Conservation (phyloP, 225 moss, liverwort and hornwort species). For the Bryoerythrophyllum caledonicum region DNA sequence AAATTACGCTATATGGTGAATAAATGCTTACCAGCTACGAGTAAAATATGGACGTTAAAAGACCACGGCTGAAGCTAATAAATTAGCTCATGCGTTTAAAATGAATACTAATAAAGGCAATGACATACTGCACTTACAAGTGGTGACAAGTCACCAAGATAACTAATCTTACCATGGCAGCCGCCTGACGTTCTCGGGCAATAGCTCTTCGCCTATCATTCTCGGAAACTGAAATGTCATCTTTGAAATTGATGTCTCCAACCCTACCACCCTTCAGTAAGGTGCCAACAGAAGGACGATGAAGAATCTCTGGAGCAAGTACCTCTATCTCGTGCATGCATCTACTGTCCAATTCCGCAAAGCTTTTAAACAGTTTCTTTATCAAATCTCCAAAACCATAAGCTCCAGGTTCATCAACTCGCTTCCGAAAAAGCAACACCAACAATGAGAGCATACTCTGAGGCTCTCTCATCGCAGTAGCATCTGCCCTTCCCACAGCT, state of each 20-base stretch:
- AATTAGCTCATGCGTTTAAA: not conserved
- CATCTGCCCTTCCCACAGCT: conserved; percentile 42
- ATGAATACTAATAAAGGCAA: not conserved
- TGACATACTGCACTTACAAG: not conserved
- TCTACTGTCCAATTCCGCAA: conserved; percentile 60
- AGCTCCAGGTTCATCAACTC: conserved; percentile 53
- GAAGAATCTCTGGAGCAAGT: conserved; percentile 81
- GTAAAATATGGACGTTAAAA: not conserved
- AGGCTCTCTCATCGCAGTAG: conserved; percentile 48
- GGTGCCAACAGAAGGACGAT: conserved; percentile 51
- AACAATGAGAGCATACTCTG: conserved; percentile 79
- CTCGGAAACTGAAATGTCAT: conserved; percentile 61
- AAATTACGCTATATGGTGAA: conserved; percentile 3
- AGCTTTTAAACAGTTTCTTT: conserved; percentile 59
- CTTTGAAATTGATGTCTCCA: conserved; percentile 49
- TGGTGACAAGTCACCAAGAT: not conserved
- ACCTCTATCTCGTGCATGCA: conserved; percentile 92
- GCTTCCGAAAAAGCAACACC: conserved; percentile 60
- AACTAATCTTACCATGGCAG: conserved; percentile 62
- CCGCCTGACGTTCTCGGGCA: conserved; percentile 81
- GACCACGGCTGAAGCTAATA: not conserved
- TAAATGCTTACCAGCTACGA: conserved; percentile 1
- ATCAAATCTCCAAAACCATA: conserved; percentile 66
- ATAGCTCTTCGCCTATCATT: conserved; percentile 66
- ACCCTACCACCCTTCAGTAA: conserved; percentile 27